Conservation (phyloP, 1,284 basidiomycete species). For the Sanghuangporus weigelae region DNA sequence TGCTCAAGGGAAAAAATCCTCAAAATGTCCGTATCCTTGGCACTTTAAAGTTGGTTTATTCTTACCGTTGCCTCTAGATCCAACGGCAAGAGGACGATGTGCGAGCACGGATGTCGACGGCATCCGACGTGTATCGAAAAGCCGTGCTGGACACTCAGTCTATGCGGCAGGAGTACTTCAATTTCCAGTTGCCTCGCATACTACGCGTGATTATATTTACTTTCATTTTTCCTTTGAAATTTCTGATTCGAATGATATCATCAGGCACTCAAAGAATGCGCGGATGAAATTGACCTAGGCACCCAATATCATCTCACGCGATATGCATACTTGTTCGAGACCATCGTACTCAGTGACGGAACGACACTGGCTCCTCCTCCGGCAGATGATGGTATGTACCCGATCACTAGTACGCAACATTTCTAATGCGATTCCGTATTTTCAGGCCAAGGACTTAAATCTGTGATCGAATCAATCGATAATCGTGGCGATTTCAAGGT, state of each 20-base stretch:
- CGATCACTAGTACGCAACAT: constrained; percentile 2
- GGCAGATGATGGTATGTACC: constrained; percentile 52
- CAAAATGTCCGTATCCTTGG: constrained; percentile 60
- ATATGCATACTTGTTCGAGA: constrained; percentile 94
- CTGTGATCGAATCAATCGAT: constrained; percentile 88
- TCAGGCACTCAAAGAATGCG: constrained; percentile 91
- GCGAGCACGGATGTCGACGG: constrained; percentile 74
- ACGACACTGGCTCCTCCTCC: constrained; percentile 72
- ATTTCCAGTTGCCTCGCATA: constrained; percentile 92
- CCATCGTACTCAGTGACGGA: constrained; percentile 85
- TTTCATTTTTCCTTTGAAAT: neutral
- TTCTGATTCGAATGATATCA: constrained; percentile 1
- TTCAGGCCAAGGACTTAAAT: constrained; percentile 73
- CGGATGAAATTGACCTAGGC: constrained; percentile 95
- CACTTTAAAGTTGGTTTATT: neutral
- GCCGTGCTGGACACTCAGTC: constrained; percentile 88
- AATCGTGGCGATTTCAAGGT: constrained; percentile 92
- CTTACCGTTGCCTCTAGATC: constrained; percentile 46
- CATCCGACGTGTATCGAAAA: constrained; percentile 88
- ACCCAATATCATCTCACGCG: constrained; percentile 95
- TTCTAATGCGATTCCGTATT: constrained; percentile 3
- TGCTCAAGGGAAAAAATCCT: constrained; percentile 93
- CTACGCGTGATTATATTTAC: constrained; percentile 65
- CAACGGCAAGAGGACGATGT: constrained; percentile 95
- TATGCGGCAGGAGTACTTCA: constrained; percentile 95